Evolutionary conservation across 2,329 filamentous ascomycete genomes (phyloP).

Genomic region (Apiospora saccharicola): DNA sequence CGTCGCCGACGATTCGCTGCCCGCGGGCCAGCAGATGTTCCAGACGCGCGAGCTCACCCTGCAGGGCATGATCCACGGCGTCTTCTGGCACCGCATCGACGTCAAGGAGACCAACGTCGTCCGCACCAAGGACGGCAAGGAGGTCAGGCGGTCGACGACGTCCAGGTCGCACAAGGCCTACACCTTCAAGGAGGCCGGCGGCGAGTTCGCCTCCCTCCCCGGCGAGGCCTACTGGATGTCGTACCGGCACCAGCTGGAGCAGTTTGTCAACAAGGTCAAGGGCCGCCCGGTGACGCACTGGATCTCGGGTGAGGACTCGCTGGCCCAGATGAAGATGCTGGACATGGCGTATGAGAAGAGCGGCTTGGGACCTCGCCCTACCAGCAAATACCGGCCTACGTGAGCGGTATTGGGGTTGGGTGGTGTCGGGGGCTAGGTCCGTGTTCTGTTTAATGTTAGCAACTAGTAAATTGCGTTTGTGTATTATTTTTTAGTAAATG

Average conservation of each 20-base stretch:
- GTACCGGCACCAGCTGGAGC: slow-evolving; percentile 56
- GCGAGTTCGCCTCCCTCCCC: slow-evolving; percentile 33
- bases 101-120: slow-evolving; percentile 46
- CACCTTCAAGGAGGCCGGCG: slow-evolving; percentile 43
- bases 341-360: slow-evolving; percentile 55
- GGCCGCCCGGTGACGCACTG: slow-evolving; percentile 48
- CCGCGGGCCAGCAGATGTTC: slow-evolving; percentile 35
- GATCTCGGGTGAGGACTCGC: slow-evolving; percentile 51
- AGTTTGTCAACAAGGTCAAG: slow-evolving; percentile 55
- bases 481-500: too few species aligned
- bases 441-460: too few species aligned
- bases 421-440: too few species aligned
- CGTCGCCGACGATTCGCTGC: slow-evolving; percentile 34
- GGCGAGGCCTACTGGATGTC: slow-evolving; percentile 51
- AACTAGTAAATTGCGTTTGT: too few species aligned
- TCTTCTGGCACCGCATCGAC: slow-evolving; percentile 46
- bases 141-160: slow-evolving; percentile 36
- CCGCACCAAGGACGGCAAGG: slow-evolving; percentile 33
- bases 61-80: slow-evolving; percentile 38
- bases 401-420: too few species aligned
- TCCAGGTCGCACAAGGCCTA: slow-evolving; percentile 44
- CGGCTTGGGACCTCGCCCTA: slow-evolving; percentile 39
- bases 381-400: slow-evolving; percentile 12
- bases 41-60: slow-evolving; percentile 40
- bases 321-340: slow-evolving; percentile 54